Percentiles rank a stretch among this genome's conserved stretches.
These are phyloP conservation scores for Daedaleopsis sinensis DNA, from an alignment of 768 basidiomycete genomes.

Conservation along the genomic window DNA sequence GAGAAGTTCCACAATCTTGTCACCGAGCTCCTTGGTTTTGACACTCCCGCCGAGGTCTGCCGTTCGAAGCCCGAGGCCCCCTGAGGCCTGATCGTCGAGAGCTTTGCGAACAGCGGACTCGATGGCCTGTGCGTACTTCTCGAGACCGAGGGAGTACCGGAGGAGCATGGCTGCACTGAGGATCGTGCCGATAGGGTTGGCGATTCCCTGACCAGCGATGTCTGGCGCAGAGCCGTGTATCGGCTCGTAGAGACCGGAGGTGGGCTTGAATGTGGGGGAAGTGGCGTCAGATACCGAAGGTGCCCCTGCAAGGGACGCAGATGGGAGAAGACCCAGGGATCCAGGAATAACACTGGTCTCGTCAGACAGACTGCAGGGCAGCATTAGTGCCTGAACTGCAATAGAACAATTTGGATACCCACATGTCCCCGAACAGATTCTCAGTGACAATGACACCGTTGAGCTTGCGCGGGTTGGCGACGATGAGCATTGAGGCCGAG, in stretches of 20 bases:
- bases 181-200: conserved; percentile 96
- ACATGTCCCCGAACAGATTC: conserved; percentile 98
- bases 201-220: conserved; percentile 86
- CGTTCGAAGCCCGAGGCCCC: conserved; percentile 81
- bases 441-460: conserved; percentile 96
- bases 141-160: conserved; percentile 91
- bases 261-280: conserved; percentile 68
- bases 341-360: conserved; percentile 97
- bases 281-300: conserved; percentile 53
- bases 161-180: conserved; percentile 96
- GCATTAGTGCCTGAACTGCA: not conserved
- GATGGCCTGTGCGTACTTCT: conserved; percentile 80
- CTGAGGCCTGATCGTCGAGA: conserved; percentile 67
- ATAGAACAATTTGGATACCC: conserved; percentile 34
- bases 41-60: conserved; percentile 84
- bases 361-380: conserved; percentile 77
- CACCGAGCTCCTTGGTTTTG: conserved; percentile 80
- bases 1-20: conserved; percentile 77
- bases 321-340: conserved; percentile 93
- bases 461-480: conserved; percentile 84
- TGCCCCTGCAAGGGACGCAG: conserved; percentile 93
- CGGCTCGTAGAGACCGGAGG: conserved; percentile 93
- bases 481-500: conserved; percentile 95
- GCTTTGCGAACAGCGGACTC: conserved; percentile 91
- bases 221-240: conserved; percentile 98